Conservation (phyloP, 768 basidiomycete species). For the Pleurotus ostreatus region DNA sequence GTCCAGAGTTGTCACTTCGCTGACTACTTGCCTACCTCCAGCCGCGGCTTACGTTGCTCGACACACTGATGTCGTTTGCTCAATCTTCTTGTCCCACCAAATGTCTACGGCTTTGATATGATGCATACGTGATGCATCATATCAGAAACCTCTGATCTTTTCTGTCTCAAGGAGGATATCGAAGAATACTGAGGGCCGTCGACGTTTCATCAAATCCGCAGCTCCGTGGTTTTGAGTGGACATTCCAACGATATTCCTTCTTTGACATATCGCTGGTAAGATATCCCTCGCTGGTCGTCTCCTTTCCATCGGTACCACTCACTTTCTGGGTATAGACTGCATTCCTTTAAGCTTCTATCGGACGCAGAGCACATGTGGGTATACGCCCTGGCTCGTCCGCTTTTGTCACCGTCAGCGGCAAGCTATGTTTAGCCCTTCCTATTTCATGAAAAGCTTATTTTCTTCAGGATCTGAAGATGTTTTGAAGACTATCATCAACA, state of each 20-base stretch:
- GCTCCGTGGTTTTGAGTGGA: too few species aligned
- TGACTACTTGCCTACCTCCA: not conserved
- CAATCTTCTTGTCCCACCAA: not conserved
- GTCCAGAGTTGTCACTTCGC: not conserved
- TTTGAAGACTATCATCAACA: too few species aligned
- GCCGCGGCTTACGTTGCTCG: not conserved
- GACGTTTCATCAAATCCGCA: too few species aligned
- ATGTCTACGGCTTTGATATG: not conserved
- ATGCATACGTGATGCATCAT: too few species aligned
- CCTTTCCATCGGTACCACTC: too few species aligned
- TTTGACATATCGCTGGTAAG: too few species aligned
- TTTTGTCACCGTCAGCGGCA: not conserved
- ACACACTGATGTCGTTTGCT: not conserved
- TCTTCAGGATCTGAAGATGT: not conserved
- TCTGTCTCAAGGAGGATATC: too few species aligned
- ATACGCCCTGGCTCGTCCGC: not conserved
- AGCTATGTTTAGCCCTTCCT: slow-evolving; percentile 4
- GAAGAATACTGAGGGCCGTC: too few species aligned
- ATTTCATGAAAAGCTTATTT: slow-evolving; percentile 2
- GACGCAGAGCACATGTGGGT: not conserved
- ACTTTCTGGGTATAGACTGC: too few species aligned
- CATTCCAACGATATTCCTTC: too few species aligned
- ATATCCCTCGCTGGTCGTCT: too few species aligned
- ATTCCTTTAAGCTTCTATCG: slow-evolving; percentile 1
- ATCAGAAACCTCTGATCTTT: slow-evolving; percentile 2